Percentiles rank a stretch among this genome's conserved stretches.
Evolutionary conservation across 805 yeast genomes (phyloP).

Genomic region (Wickerhamiella allomyrinae): DNA sequence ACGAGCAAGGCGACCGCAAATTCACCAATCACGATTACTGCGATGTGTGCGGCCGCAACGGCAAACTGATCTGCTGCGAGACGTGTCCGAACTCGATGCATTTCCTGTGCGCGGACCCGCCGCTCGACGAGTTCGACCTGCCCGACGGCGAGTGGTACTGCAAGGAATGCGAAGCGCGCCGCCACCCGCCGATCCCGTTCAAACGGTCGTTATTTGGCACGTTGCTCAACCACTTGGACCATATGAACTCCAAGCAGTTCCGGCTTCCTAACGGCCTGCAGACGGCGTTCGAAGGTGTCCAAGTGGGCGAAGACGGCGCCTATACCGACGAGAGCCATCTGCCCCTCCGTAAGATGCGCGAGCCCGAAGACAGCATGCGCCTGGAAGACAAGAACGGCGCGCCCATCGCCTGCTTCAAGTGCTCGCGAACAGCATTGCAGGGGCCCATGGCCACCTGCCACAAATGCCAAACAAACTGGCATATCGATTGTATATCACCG

Average conservation of each 20-base stretch:
- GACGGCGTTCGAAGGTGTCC: conserved; percentile 59
- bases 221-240: conserved; percentile 42
- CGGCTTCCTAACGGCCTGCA: conserved; percentile 54
- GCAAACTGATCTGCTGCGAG: conserved; percentile 86
- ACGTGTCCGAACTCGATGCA: conserved; percentile 87
- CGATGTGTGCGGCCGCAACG: conserved; percentile 78
- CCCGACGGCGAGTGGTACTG: conserved; percentile 92
- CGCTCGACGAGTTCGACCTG: conserved; percentile 52
- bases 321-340: conserved; percentile 38
- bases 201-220: conserved; percentile 35
- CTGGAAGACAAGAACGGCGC: conserved; percentile 56
- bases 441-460: conserved; percentile 62
- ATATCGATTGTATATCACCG: conserved; percentile 69
- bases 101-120: conserved; percentile 83
- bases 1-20: conserved; percentile 11
- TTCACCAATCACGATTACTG: conserved; percentile 70
- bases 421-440: conserved; percentile 54
- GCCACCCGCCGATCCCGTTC: conserved; percentile 25
- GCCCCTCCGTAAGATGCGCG: conserved; percentile 8
- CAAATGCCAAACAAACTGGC: conserved; percentile 74
- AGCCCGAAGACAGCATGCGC: conserved; percentile 11
- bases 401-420: conserved; percentile 58
- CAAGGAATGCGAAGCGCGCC: conserved; percentile 47
- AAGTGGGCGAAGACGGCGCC: conserved; percentile 53
- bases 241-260: conserved; percentile 52